Percentiles rank a stretch among this genome's conserved stretches.
Conservation (phyloP, 2,329 filamentous ascomycete species). For the Cordyceps tenuipes region DNA sequence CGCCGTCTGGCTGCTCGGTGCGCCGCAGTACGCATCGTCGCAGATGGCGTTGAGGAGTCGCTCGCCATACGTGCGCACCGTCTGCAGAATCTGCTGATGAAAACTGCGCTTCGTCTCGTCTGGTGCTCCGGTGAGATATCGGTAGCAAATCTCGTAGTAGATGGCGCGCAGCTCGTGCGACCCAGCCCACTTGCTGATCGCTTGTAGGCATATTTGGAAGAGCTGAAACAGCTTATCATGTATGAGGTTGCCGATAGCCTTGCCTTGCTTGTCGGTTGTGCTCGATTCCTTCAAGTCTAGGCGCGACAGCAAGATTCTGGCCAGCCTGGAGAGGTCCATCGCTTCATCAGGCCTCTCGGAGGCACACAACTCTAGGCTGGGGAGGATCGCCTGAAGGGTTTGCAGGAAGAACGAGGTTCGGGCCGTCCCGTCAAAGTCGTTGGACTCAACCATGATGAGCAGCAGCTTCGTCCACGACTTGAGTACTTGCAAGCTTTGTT, state of each 20-base stretch:
- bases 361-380: constrained; percentile 74
- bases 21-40: constrained; percentile 84
- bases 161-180: constrained; percentile 66
- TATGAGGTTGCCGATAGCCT: constrained; percentile 58
- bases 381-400: constrained; percentile 76
- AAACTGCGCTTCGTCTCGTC: constrained; percentile 41
- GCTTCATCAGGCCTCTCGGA: constrained; percentile 61
- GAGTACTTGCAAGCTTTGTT: constrained; percentile 58
- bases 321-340: constrained; percentile 68
- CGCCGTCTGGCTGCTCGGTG: constrained; percentile 72
- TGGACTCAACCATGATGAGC: constrained; percentile 73
- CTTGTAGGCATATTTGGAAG: constrained; percentile 77
- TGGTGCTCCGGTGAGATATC: constrained; percentile 67
- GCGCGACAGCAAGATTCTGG: constrained; percentile 62
- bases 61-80: constrained; percentile 60
- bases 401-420: constrained; percentile 76
- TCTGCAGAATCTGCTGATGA: constrained; percentile 59
- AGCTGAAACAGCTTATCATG: constrained; percentile 87
- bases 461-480: constrained; percentile 79
- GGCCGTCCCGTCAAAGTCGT: constrained; percentile 65
- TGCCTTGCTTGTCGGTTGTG: constrained; percentile 34
- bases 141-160: constrained; percentile 87
- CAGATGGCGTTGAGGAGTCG: constrained; percentile 78
- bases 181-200: constrained; percentile 65
- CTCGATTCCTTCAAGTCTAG: constrained; percentile 47